Base-by-base conservation (phyloP, 805 yeast genomes). In the Sporopachydermia lactativora region DNA sequence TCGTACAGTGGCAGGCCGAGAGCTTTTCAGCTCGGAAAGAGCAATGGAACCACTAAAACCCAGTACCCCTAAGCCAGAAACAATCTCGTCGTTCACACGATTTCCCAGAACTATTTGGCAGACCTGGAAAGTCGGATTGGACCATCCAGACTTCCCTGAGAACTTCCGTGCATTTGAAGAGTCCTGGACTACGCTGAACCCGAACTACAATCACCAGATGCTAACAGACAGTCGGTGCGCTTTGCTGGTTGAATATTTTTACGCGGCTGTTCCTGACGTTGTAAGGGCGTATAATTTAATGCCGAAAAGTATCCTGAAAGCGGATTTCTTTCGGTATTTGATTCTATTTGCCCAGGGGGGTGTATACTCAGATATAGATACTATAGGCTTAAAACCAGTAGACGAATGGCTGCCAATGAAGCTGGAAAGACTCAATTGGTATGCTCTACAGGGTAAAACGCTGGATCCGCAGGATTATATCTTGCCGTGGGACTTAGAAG, bases 281-380 rank as follows among this genome's bases (percentile, higher is more conserved):
- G 64, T 75, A 1, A 66, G 68, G 45, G 95, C 96, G 0, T 92
- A 80, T 62, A 61, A 71, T 15, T 48, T 73, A 18, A 61, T 92
- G 72, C 98, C 98, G 2, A 76, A 73, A 51, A 70, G 71, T 31
- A 88, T 92, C 42, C 61, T 92, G 43, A 81, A 81, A 55, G 97
- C 96, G 0, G 98, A 92, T 59, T 89, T 89, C 55, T 85, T 92
- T 66, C 66, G 97, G 45, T 92, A 92, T 58, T 64, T 92, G 51
- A 75, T 92, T 15, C 61, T 92, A 16, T 80, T 70, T 54, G 96
- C 96, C 4, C 66, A 92, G 39, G 98, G 98, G 6, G 98, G 98
- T 1, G 77, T 84, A 1, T 89, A 89, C 55, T 71, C 94, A 2
- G 98, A 92, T 54, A 78, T 89, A 45, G 98, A 92, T 57, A 92